Percentiles rank a stretch among this genome's conserved stretches.
Evolutionary conservation across 2,329 filamentous ascomycete species (phyloP).

Genomic region (Ophiostoma tasmaniense): DNA sequence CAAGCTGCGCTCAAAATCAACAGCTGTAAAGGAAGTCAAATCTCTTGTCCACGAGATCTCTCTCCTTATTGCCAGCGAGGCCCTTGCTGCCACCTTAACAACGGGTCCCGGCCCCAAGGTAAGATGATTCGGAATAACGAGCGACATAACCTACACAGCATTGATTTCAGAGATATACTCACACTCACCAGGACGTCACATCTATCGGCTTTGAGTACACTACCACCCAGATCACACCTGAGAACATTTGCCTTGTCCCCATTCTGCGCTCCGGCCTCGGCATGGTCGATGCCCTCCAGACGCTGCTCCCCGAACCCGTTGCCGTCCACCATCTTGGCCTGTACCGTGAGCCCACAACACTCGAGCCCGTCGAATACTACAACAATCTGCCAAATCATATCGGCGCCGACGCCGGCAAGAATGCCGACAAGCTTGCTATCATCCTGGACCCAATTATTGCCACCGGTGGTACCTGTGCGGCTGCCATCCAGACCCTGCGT

Average conservation of each 20-base stretch:
- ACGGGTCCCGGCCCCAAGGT: constrained; percentile 55
- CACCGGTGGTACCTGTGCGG: constrained; percentile 80
- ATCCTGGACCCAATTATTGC: constrained; percentile 89
- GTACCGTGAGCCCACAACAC: constrained; percentile 79
- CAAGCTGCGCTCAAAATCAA: constrained; percentile 67
- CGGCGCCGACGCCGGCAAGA: constrained; percentile 31
- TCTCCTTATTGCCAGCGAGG: constrained; percentile 73
- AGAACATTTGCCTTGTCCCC: constrained; percentile 71
- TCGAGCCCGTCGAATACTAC: constrained; percentile 93
- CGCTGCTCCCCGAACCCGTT: constrained; percentile 69
- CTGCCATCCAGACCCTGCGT: constrained; percentile 77
- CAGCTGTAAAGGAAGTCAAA: constrained; percentile 68
- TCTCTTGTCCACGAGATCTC: constrained; percentile 78
- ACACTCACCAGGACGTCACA: constrained; percentile 54
- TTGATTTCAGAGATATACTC: no score
- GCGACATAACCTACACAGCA: background rate
- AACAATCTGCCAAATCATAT: constrained; percentile 83
- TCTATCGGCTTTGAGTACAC: constrained; percentile 71
- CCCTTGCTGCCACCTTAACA: constrained; percentile 57
- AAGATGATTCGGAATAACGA: constrained; percentile 24
- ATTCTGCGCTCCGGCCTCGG: constrained; percentile 86
- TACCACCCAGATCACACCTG: constrained; percentile 52
- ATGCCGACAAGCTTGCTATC: constrained; percentile 56
- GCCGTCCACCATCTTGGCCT: constrained; percentile 90
- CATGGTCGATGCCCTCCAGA: constrained; percentile 83